Evolutionary conservation across 129 eudicot species (phyloP).

Genomic region (Arctium lappa): DNA sequence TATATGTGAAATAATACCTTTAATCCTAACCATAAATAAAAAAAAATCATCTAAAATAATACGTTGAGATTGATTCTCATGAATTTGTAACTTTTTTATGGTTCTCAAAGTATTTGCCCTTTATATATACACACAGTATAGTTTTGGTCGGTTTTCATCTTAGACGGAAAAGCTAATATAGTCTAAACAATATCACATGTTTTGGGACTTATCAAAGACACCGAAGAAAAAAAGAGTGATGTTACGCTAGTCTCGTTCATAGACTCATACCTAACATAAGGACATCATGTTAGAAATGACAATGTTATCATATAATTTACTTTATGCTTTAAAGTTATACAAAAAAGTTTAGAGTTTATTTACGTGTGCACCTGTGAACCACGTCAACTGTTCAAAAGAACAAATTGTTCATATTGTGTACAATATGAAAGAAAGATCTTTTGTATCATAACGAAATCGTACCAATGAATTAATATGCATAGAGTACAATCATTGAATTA

Average conservation of each 20-base stretch:
- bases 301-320: neutral
- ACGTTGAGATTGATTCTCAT: too few species aligned
- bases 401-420: conserved; percentile 1
- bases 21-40: too few species aligned
- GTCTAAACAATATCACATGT: conserved; percentile 7
- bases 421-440: neutral
- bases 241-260: neutral
- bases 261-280: conserved; percentile 15
- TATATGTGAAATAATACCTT: too few species aligned
- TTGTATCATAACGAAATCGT: neutral
- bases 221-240: neutral
- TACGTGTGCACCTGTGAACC: conserved; percentile 2
- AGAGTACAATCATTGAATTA: neutral
- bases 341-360: neutral
- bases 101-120: too few species aligned
- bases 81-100: too few species aligned
- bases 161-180: neutral
- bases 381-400: neutral
- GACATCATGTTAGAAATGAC: neutral
- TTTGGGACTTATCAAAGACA: neutral
- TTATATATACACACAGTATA: too few species aligned
- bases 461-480: neutral
- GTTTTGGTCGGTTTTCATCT: neutral
- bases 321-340: neutral
- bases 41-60: too few species aligned